Evolutionary conservation across 1,284 basidiomycete genomes (phyloP).

Genomic region (Athelia sp.): DNA sequence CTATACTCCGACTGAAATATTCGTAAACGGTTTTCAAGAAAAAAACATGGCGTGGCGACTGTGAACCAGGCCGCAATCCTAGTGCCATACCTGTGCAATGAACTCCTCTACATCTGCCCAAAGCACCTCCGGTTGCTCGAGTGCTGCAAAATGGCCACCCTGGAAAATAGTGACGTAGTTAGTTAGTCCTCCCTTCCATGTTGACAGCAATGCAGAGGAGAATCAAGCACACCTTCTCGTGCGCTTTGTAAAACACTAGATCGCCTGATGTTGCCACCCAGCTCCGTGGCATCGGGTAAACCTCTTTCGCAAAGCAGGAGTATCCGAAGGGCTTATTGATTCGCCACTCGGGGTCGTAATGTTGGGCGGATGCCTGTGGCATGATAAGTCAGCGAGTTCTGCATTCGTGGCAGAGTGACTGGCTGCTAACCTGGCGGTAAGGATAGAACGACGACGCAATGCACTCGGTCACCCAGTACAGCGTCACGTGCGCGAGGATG

Average conservation of each 20-base stretch:
- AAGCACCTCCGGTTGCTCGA: neutral
- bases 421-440: slow-evolving; percentile 5
- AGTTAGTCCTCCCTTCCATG: too few relatives aligned
- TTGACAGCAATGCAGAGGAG: neutral
- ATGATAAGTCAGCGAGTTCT: too few relatives aligned
- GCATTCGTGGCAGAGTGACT: neutral
- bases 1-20: too few relatives aligned
- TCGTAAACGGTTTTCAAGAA: too few relatives aligned
- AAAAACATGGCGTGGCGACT: too few relatives aligned
- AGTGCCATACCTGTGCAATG: slow-evolving; percentile 1
- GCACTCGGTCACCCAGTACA: slow-evolving; percentile 10
- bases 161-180: neutral
- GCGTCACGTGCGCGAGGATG: slow-evolving; percentile 7
- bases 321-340: neutral
- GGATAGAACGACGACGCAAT: slow-evolving; percentile 8
- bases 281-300: neutral
- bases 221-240: neutral
- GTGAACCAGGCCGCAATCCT: too few relatives aligned
- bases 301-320: neutral
- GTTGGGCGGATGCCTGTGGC: neutral
- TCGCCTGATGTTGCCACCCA: neutral
- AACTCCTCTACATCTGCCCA: neutral
- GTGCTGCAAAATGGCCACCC: neutral
- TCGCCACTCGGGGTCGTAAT: neutral
- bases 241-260: neutral